Conservation (phyloP, 148 eudicot genomes). For the Fagopyrum homotropicum region DNA sequence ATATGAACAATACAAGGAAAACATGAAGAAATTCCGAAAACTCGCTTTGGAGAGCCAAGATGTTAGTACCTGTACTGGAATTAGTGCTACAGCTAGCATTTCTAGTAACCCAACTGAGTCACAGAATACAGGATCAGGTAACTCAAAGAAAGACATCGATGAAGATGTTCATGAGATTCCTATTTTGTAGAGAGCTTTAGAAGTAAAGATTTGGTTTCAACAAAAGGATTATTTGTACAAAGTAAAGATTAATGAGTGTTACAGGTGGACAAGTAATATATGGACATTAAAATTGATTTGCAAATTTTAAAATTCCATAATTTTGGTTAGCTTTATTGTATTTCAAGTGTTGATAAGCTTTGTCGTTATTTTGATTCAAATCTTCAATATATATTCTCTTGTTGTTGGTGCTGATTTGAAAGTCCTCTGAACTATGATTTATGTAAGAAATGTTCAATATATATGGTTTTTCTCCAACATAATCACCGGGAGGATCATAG, state of each 20-base stretch:
- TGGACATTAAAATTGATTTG: too few relatives aligned
- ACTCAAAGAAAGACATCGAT: constrained; percentile 1
- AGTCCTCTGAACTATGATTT: too few relatives aligned
- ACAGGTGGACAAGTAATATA: too few relatives aligned
- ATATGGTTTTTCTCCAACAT: constrained; percentile 30
- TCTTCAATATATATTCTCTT: too few relatives aligned
- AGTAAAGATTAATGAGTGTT: too few relatives aligned
- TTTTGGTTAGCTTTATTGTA: too few relatives aligned
- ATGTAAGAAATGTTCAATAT: too few relatives aligned
- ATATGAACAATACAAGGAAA: constrained; percentile 60
- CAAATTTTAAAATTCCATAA: too few relatives aligned
- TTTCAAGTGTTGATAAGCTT: too few relatives aligned
- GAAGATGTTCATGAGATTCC: constrained; percentile 26
- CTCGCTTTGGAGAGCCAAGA: constrained; percentile 50
- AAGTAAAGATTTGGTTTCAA: not conserved
- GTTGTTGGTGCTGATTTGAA: too few relatives aligned
- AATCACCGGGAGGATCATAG: constrained; percentile 48
- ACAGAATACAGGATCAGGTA: constrained; percentile 25
- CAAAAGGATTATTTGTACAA: not conserved
- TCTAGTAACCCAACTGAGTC: constrained; percentile 37
- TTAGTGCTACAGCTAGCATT: constrained; percentile 39
- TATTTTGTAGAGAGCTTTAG: constrained; percentile 11
- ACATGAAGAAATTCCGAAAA: constrained; percentile 55
- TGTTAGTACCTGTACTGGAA: constrained; percentile 31
- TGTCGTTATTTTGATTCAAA: too few relatives aligned